Evolutionary conservation across 176 grass and related monocot genomes (phyloP).

Genomic region (Eragrostis nindensis): DNA sequence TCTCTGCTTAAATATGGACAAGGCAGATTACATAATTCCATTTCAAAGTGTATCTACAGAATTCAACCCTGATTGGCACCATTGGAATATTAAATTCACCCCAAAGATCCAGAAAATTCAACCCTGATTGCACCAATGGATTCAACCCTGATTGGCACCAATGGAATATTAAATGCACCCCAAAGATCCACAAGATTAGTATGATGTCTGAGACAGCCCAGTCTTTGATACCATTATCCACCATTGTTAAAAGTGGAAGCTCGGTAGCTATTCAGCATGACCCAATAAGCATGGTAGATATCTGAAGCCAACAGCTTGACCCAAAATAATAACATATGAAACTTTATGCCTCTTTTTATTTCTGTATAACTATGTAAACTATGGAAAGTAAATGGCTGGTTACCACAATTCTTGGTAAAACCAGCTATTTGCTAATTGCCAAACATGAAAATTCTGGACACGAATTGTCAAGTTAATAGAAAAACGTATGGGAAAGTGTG

Average conservation of each 20-base stretch:
- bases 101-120: too few species aligned
- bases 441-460: neutral
- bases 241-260: neutral
- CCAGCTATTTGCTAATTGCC: neutral
- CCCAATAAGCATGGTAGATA: neutral
- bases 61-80: too few species aligned
- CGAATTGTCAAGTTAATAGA: neutral
- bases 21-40: neutral
- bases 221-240: neutral
- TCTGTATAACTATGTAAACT: neutral
- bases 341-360: neutral
- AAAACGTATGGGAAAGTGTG: conserved; percentile 63
- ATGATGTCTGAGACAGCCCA: neutral
- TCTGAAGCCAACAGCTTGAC: neutral
- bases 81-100: too few species aligned
- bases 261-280: neutral
- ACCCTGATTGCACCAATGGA: neutral
- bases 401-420: too few species aligned
- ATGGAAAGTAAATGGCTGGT: neutral
- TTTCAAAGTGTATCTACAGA: conserved; percentile 12
- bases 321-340: neutral
- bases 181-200: neutral
- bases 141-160: too few species aligned
- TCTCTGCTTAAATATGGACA: neutral
- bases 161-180: neutral